Evolutionary conservation across 768 basidiomycete genomes (phyloP).

Genomic region (Pisolithus orientalis): DNA sequence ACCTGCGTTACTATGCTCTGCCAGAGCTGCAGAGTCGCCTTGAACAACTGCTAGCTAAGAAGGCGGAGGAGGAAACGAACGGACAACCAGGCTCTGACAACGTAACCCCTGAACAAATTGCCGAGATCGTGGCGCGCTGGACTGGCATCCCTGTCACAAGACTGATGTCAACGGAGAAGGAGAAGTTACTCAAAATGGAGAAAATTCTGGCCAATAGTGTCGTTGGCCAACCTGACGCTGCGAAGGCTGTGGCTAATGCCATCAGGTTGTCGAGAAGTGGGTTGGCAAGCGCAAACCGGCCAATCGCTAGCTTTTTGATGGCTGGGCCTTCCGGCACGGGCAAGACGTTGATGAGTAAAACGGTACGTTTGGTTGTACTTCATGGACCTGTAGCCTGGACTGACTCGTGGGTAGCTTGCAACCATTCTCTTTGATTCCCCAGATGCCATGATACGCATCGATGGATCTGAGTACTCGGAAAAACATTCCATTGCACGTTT

Average conservation of each 20-base stretch:
- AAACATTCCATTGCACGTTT: constrained; percentile 69
- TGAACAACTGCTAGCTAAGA: constrained; percentile 65
- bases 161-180: constrained; percentile 83
- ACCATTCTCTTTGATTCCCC: constrained; percentile 85
- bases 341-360: constrained; percentile 87
- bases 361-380: constrained; percentile 41
- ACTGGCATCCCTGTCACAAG: constrained; percentile 87
- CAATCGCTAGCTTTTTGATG: constrained; percentile 91
- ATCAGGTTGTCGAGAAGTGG: constrained; percentile 90
- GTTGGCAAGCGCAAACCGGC: constrained; percentile 80
- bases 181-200: constrained; percentile 86
- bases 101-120: constrained; percentile 86
- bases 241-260: constrained; percentile 90
- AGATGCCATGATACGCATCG: constrained; percentile 88
- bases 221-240: constrained; percentile 87
- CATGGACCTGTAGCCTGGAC: not conserved
- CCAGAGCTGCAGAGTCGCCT: constrained; percentile 78
- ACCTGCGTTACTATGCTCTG: constrained; percentile 86
- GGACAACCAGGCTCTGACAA: constrained; percentile 51
- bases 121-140: constrained; percentile 92
- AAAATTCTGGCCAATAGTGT: constrained; percentile 70
- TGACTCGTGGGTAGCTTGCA: constrained; percentile 55
- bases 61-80: constrained; percentile 58
- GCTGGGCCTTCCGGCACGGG: constrained; percentile 89
- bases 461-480: constrained; percentile 91